These are phyloP conservation scores for Rauvolfia tetraphylla DNA, from an alignment of 257 asterid genomes.

Conservation along the genomic window DNA sequence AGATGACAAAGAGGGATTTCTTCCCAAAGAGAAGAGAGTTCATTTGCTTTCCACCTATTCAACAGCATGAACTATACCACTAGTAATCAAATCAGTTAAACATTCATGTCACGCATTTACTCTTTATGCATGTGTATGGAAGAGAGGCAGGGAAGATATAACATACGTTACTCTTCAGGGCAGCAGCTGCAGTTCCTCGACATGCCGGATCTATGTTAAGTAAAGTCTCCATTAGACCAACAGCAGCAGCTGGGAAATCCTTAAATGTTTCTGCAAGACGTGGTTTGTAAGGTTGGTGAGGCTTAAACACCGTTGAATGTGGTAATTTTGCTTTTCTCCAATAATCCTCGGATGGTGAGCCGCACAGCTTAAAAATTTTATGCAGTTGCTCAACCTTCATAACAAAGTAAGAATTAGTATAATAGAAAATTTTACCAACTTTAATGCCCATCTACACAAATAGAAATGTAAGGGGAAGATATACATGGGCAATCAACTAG, in stretches of 20 bases:
- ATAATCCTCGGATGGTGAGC: conserved; percentile 88
- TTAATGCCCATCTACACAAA: background rate
- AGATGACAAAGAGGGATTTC: background rate
- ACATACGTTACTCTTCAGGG: conserved; percentile 69
- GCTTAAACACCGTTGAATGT: conserved; percentile 65
- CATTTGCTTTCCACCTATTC: background rate
- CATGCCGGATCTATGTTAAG: conserved; percentile 75
- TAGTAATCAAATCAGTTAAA: background rate
- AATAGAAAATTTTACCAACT: background rate
- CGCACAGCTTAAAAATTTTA: conserved; percentile 86
- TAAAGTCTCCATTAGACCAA: conserved; percentile 62
- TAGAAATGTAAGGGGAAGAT: background rate
- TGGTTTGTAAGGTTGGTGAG: conserved; percentile 61
- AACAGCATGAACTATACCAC: background rate
- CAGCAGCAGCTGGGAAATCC: conserved; percentile 62
- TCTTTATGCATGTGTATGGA: background rate
- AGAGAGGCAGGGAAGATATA: conserved; percentile 10
- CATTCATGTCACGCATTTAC: background rate
- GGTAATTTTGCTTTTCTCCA: conserved; percentile 71
- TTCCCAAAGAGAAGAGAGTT: background rate
- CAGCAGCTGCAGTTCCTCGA: conserved; percentile 68
- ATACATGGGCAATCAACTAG: background rate
- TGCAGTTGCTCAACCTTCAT: conserved; percentile 87
- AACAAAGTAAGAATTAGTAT: conserved; percentile 4
- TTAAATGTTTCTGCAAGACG: conserved; percentile 63